Base-by-base conservation (phyloP, 2,329 filamentous ascomycete genomes). In the Aspergillus calidoustus region DNA sequence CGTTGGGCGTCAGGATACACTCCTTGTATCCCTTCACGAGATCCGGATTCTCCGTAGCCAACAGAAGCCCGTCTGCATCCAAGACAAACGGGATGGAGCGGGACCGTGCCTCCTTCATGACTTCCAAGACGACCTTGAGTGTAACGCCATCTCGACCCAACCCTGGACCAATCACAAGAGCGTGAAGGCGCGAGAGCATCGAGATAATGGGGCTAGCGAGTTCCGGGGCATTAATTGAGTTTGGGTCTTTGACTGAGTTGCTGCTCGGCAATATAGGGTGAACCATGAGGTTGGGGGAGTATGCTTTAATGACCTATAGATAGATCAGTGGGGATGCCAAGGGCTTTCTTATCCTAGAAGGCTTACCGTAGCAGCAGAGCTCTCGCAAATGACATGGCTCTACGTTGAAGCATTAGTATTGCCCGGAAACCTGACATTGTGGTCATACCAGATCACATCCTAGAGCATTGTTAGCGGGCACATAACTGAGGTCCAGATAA, bases 251-350 rank as follows among this genome's bases (percentile, higher is more conserved):
- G 30, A 79, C 72, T n/a, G 75, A 69, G 68, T 85, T 83, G 50
- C 87, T 86, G 77, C 95, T 92, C 31, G 92, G 91, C 87, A 99
- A 94, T 68, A 97, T 86, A 0, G 95, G 95, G 77, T 98, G 95
- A 11, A 99, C 95, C 94, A 99, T 99, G 30, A 99, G 84, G 76
- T 98, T 97, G 3, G 95, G 95, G 22, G 93, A 97, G 81, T 98
- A 99, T 4, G 92, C 92, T 82, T 99, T 99, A 80, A 99, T 97
- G 43, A 97, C 93, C 72, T 82, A 74, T n/a, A 19, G 34, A 41
- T 41, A 41, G 11, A 38, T 56, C 17, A 38, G 47, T 25, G 46
- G 17, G 17, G 44, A 7, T 17, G 11, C 43, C 25, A 22, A 38
- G 31, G 8, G 38, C 28, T 23, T 50, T 59, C 11, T 6, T 15